These are phyloP conservation scores for Jimgerdemannia flammicorona DNA, from an alignment of 192 early-diverging fungal genomes.

Conservation along the genomic window DNA sequence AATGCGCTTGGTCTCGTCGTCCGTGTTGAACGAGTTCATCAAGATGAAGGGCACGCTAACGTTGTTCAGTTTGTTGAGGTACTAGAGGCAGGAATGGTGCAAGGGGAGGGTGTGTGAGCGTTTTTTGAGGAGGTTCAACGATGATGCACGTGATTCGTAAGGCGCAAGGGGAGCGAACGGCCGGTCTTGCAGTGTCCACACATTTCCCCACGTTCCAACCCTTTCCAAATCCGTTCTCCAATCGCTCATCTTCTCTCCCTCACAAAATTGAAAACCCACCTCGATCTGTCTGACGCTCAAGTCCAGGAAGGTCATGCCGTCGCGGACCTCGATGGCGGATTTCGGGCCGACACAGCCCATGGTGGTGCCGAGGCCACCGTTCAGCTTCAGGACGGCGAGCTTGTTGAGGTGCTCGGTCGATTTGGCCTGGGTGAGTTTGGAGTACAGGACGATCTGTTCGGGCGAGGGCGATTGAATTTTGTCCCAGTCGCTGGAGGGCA, in stretches of 20 bases:
- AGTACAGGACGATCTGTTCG: slow-evolving; percentile 86
- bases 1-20: slow-evolving; percentile 94
- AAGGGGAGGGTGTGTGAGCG: too few relatives aligned
- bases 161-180: too few relatives aligned
- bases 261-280: slow-evolving; percentile 53
- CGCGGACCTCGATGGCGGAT: slow-evolving; percentile 96
- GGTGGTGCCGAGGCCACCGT: slow-evolving; percentile 98
- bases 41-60: slow-evolving; percentile 95
- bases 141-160: too few relatives aligned
- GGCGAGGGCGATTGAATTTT: slow-evolving; percentile 89
- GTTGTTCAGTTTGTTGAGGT: slow-evolving; percentile 84
- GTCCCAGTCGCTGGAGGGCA: slow-evolving; percentile 87
- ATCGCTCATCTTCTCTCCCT: too few relatives aligned
- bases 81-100: too few relatives aligned
- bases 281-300: slow-evolving; percentile 98
- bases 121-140: too few relatives aligned
- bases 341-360: slow-evolving; percentile 99
- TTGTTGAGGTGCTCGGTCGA: slow-evolving; percentile 70
- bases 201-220: too few relatives aligned
- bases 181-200: too few relatives aligned
- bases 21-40: slow-evolving; percentile 99
- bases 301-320: slow-evolving; percentile 98
- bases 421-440: slow-evolving; percentile 51
- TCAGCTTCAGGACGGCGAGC: slow-evolving; percentile 98
- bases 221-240: too few relatives aligned